Evolutionary conservation across 371 early-diverging fungal genomes (phyloP).

Genomic region (Mortierella sp.): DNA sequence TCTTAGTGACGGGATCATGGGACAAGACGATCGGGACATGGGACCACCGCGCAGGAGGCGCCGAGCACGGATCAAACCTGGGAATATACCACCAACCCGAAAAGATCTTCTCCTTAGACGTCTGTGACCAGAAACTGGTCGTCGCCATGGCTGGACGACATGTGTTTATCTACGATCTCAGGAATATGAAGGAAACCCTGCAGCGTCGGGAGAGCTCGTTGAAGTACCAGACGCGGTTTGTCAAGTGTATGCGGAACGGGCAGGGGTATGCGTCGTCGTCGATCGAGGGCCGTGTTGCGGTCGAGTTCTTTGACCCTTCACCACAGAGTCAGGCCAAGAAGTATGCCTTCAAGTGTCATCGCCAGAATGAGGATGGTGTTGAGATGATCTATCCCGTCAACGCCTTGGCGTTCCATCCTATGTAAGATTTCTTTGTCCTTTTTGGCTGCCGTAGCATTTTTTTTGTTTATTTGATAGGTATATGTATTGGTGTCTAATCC

Average conservation of each 20-base stretch:
- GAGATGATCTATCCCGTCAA: conserved; percentile 96
- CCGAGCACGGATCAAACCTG: conserved; percentile 52
- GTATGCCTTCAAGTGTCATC: conserved; percentile 97
- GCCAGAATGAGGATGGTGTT: conserved; percentile 79
- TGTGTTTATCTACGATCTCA: conserved; percentile 86
- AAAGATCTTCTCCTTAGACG: conserved; percentile 89
- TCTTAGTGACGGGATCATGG: conserved; percentile 90
- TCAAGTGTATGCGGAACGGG: conserved; percentile 88
- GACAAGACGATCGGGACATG: conserved; percentile 87
- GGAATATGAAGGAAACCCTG: conserved; percentile 81
- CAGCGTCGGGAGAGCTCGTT: conserved; percentile 84
- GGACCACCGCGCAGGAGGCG: conserved; percentile 73
- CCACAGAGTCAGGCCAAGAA: conserved; percentile 77
- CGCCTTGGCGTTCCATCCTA: conserved; percentile 92
- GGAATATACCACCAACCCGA: conserved; percentile 69
- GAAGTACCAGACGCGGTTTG: conserved; percentile 86
- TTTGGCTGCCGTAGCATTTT: neutral
- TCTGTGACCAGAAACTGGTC: conserved; percentile 77
- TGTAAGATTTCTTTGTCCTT: conserved; percentile 62
- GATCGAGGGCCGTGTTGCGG: conserved; percentile 95
- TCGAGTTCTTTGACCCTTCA: conserved; percentile 90
- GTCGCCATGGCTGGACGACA: conserved; percentile 87
- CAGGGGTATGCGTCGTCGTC: conserved; percentile 87
- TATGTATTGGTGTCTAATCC: neutral
- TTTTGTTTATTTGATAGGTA: neutral